phyloP scores from a whole-genome alignment of 2,329 filamentous ascomycete species.

The Thielaviopsis musarum region DNA sequence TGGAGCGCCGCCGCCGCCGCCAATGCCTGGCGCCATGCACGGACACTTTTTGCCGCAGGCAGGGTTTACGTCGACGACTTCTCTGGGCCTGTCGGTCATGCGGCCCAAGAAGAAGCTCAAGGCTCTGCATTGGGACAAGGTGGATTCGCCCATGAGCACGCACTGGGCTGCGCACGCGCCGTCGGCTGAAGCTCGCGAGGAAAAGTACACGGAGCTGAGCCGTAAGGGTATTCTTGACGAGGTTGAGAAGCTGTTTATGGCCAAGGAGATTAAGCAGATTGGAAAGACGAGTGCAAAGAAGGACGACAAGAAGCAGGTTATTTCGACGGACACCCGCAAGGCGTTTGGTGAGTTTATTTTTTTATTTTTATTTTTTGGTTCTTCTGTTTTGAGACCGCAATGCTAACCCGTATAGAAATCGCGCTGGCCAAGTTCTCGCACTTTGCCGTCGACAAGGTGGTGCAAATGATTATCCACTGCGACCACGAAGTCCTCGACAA shows the following conservation, averaged over 20 bases:
- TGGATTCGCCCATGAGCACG: constrained; percentile 78
- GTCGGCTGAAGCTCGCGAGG: constrained; percentile 77
- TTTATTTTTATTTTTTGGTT: not conserved
- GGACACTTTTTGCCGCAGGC: constrained; percentile 59
- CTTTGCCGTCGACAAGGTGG: constrained; percentile 64
- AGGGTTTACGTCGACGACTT: constrained; percentile 33
- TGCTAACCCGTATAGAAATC: constrained; percentile 44
- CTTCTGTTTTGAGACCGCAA: no score
- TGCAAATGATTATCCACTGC: constrained; percentile 89
- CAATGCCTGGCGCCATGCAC: constrained; percentile 51
- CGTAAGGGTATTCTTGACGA: constrained; percentile 93
- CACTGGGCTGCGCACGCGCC: constrained; percentile 82
- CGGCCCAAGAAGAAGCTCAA: constrained; percentile 99
- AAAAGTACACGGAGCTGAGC: constrained; percentile 87
- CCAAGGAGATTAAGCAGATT: constrained; percentile 86
- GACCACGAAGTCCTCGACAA: constrained; percentile 81
- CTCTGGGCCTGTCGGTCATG: constrained; percentile 59
- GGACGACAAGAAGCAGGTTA: constrained; percentile 94
- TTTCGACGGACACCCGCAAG: constrained; percentile 77
- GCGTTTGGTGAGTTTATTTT: constrained; percentile 47
- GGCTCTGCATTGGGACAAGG: constrained; percentile 97
- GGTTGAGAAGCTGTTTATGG: constrained; percentile 93
- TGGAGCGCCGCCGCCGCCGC: constrained; percentile 40
- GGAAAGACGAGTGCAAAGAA: constrained; percentile 56
- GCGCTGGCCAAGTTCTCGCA: constrained; percentile 88